These are phyloP conservation scores for Strigomonas culicis DNA, from an alignment of 208 protist genomes.

Conservation along the genomic window DNA sequence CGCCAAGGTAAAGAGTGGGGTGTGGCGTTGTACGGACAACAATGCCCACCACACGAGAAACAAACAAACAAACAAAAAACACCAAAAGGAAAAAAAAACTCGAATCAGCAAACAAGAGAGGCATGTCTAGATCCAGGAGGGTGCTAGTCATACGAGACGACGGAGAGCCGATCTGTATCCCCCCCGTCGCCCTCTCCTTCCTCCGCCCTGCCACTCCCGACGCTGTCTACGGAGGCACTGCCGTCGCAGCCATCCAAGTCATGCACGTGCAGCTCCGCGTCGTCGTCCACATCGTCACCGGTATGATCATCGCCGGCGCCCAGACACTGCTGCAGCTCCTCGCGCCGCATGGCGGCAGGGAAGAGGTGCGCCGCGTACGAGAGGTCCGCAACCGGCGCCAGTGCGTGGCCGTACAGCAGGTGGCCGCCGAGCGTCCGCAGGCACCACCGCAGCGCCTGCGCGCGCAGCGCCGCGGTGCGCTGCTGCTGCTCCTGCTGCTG, in stretches of 20 bases:
- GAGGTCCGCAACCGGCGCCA: conserved; percentile 38
- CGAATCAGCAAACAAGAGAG: not conserved
- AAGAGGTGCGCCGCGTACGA: conserved; percentile 37
- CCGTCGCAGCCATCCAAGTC: no score
- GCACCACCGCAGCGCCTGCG: conserved; percentile 13
- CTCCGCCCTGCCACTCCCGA: not conserved
- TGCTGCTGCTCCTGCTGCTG: not conserved
- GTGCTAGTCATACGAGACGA: conserved; percentile 13
- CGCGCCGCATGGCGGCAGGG: not conserved
- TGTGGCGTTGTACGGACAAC: no score
- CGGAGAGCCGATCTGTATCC: conserved; percentile 12
- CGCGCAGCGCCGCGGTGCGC: conserved; percentile 1
- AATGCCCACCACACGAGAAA: not conserved
- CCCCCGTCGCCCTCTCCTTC: not conserved
- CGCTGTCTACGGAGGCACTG: no score
- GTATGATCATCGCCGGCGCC: no score
- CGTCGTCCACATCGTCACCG: no score
- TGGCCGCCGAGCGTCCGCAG: not conserved
- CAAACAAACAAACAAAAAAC: not conserved
- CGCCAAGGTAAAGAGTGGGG: no score
- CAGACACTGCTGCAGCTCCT: no score
- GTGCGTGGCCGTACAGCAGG: conserved; percentile 47
- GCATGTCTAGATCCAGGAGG: not conserved
- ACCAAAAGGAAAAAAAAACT: not conserved
- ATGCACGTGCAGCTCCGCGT: no score